Evolutionary conservation across 805 yeast species (phyloP), one percentile per base, ranked within the genome.

Genomic region (Nakazawaea holstii): DNA sequence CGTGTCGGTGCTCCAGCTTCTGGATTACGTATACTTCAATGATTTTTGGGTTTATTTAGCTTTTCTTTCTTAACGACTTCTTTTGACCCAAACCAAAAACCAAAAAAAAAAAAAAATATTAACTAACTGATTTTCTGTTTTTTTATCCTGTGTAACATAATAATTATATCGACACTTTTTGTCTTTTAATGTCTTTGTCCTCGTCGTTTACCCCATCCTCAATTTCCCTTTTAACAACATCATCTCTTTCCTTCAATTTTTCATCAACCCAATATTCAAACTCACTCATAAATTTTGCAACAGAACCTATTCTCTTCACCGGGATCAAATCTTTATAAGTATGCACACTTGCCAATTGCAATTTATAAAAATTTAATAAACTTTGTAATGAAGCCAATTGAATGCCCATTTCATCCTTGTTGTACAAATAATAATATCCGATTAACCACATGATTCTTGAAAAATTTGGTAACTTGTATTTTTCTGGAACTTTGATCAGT

Each of bases 1-100:
- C 70, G 75, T 46, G 80, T 94, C 53, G 99, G 99, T 15, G 89
- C 92, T 13, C 87, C 94, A 15, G 94, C 96, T 9, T 84, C 96
- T 10, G 98, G 98, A 20, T 75, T 92, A 59, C 81, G 95, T 53
- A 73, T 78, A 17, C 49, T 61, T 48, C 59, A 56, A 27, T 60
- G 47, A 43, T 36, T 26, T 9, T 8, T n/a, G 29, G 13, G n/a
- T 8, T 9, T 24, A 10, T n/a, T 17, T 33, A 20, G 31, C 32
- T 14, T 24, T 26, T n/a, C 11, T 13, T 20, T 28, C 35, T 10
- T 26, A 39, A n/a, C 14, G n/a, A 15, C 24, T 20, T 20, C 24
- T 20, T n/a, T 20, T 20, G 24, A 20, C 24, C 15, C 9, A 14
- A 35, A 35, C 5, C 24, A 17, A 40, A 11, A 40, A 40, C 26